Base-by-base conservation (phyloP, 352 stramenopile genomes). In the Saprolegnia diclina region DNA sequence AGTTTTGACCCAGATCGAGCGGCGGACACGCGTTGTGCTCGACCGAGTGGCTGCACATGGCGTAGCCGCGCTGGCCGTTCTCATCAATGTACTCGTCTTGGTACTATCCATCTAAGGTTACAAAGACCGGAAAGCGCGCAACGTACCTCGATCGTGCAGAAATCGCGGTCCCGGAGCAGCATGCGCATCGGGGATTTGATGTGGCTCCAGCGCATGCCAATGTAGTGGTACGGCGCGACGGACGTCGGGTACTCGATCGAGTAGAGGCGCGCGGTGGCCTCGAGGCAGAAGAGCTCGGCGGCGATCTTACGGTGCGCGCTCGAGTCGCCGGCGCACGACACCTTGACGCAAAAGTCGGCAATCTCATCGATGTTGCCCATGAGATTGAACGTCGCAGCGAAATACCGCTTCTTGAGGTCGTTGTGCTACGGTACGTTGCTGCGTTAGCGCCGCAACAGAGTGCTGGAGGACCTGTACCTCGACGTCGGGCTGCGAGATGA, bases 141-240 rank as follows among this genome's bases (percentile, higher is more conserved):
- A n/a, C n/a, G 22, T 50, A 69, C 63, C 63, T 69, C 63, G 32
- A 69, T 42, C 44, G 63, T 61, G 42, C 63, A 69, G 46, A 69
- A 69, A 24, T 69, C 63, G 9, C 63, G 63, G 46, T 69, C 63
- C 50, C 63, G 63, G 14, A 69, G 22, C 22, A 69, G 38, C 63
- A 69, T 69, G 18, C 63, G 63, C 63, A 69, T 69, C 18, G 63
- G 63, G 1, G 63, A 69, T 26, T 69, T 69, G 53, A 69, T 61
- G 42, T 69, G 63, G 18, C 45, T 69, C 63, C 63, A 69, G 19
- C 63, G 19, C 29, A 69, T 42, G n/a, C 63, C 63, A 48, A 52
- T 61, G 63, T 69, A 69, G 35, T 69, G 63, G 42, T 61, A 69
- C 16, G 63, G 63, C 19, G 63, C 53, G 21, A 69, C 18, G 5